Evolutionary conservation across 768 basidiomycete species (phyloP).

Genomic region (Collybiopsis luxurians): DNA sequence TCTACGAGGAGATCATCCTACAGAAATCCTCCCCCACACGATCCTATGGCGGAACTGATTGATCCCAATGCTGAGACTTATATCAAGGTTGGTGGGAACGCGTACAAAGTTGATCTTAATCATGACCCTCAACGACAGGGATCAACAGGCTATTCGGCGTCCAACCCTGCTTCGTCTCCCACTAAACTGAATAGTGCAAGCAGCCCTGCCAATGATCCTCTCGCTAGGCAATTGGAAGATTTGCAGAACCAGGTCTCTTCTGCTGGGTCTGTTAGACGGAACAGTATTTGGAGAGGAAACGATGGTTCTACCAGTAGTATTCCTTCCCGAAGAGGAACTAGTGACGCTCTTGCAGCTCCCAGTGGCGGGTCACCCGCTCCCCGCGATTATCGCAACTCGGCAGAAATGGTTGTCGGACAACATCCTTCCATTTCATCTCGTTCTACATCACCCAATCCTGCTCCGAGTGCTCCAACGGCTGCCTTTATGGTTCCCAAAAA

Average conservation of each 20-base stretch:
- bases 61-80: conserved; percentile 65
- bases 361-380: conserved; percentile 26
- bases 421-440: conserved; percentile 63
- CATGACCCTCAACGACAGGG: conserved; percentile 55
- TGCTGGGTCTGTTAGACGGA: conserved; percentile 47
- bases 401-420: conserved; percentile 74
- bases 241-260: conserved; percentile 45
- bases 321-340: conserved; percentile 7
- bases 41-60: conserved; percentile 56
- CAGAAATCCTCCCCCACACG: conserved; percentile 24
- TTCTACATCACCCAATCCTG: conserved; percentile 63
- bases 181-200: conserved; percentile 25
- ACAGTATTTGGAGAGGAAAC: conserved; percentile 30
- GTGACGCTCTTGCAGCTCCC: conserved; percentile 14
- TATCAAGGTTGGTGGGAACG: conserved; percentile 66
- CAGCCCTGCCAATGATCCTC: conserved; percentile 47
- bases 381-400: conserved; percentile 73
- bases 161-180: conserved; percentile 25
- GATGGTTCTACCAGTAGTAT: not conserved
- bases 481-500: conserved; percentile 72
- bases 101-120: conserved; percentile 64
- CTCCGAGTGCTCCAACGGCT: conserved; percentile 50
- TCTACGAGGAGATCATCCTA: conserved; percentile 23
- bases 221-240: conserved; percentile 65
- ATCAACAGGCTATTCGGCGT: conserved; percentile 22